These are phyloP conservation scores for Leishmania mexicana DNA, from an alignment of 208 protist species.

Conservation along the genomic window DNA sequence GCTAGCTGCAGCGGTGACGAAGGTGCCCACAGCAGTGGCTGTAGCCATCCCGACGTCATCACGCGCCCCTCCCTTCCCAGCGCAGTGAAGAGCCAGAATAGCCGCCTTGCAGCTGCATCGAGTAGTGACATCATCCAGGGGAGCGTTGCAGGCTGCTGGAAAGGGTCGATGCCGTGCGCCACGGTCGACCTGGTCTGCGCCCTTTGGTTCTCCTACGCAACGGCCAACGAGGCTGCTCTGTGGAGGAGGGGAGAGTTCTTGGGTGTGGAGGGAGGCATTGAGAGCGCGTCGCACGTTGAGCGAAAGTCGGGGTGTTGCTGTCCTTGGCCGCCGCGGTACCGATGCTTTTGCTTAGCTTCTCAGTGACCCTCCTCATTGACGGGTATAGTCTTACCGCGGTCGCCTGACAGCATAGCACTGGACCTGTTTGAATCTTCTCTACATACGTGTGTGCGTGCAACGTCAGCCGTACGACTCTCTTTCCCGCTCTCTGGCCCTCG, in stretches of 20 bases:
- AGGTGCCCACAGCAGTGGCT: neutral
- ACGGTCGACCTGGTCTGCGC: slow-evolving; percentile 1
- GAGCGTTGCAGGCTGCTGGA: slow-evolving; percentile 1
- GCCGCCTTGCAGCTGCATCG: neutral
- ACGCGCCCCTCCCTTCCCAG: neutral
- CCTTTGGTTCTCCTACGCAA: slow-evolving; percentile 10
- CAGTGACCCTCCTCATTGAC: neutral
- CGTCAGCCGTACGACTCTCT: neutral
- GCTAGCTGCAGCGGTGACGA: slow-evolving; percentile 22
- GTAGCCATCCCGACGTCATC: neutral
- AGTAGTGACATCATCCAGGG: neutral
- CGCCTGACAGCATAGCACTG: neutral
- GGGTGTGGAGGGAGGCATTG: neutral
- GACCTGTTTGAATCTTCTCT: neutral
- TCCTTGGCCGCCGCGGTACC: neutral
- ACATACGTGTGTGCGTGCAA: neutral
- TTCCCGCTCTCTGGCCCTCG: neutral
- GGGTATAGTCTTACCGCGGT: neutral
- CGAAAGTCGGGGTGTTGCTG: neutral
- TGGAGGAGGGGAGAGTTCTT: neutral
- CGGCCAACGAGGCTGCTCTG: neutral
- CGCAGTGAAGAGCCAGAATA: neutral
- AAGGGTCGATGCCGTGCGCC: slow-evolving; percentile 13
- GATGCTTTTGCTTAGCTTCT: neutral
- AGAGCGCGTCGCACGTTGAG: neutral